Percentiles rank a stretch among this genome's conserved stretches.
Conservation (phyloP, 1,139 yeast species). For the Candida sojae region DNA sequence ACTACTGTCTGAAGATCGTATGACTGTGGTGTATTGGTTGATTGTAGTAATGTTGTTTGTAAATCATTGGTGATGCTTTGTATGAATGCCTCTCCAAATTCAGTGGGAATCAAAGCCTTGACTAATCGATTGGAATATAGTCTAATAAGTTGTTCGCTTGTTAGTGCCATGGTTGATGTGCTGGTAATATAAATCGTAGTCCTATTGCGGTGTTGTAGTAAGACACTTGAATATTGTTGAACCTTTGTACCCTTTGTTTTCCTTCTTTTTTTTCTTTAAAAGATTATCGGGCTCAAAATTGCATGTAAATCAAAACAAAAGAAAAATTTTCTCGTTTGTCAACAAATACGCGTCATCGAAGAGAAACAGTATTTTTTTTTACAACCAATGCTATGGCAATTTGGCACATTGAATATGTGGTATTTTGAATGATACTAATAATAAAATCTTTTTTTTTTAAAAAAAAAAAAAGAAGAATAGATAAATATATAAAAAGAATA, state of each 20-base stretch:
- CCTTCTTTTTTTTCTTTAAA: not conserved
- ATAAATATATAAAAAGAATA: not conserved
- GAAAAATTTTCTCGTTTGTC: not conserved
- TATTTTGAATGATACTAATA: no score
- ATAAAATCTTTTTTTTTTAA: no score
- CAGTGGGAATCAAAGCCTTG: constrained; percentile 39
- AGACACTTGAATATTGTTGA: not conserved
- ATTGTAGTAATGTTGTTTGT: constrained; percentile 16
- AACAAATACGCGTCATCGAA: no score
- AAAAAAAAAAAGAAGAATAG: no score
- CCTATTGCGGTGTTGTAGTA: not conserved
- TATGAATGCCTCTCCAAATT: constrained; percentile 39
- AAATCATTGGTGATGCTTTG: constrained; percentile 37
- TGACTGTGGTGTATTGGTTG: constrained; percentile 8
- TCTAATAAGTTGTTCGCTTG: constrained; percentile 33
- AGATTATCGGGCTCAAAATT: not conserved
- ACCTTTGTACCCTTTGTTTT: not conserved
- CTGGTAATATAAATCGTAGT: not conserved
- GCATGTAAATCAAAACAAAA: not conserved
- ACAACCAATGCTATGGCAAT: no score
- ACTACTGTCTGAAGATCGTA: constrained; percentile 20
- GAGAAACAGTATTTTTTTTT: not conserved
- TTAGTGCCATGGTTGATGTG: constrained; percentile 26
- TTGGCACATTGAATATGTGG: no score
- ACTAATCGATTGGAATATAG: constrained; percentile 41